A percentile compares a stretch with the other conserved stretches of the same genome.
Conservation (phyloP, 202 grass and related monocot species). For the Saccharum hybrid region DNA sequence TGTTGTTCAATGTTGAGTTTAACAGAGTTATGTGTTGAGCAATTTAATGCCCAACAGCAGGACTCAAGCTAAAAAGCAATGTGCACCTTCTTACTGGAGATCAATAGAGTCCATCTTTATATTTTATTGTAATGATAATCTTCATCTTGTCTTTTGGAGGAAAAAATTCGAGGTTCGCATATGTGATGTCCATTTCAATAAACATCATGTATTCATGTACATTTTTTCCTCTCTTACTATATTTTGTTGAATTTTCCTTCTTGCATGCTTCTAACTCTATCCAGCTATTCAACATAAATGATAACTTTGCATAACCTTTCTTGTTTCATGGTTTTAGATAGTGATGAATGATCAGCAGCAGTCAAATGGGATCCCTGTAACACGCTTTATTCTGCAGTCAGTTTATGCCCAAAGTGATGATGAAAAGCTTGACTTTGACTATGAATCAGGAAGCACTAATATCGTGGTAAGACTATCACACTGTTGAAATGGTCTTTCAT, state of each 20-base stretch:
- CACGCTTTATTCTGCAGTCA: slow-evolving; percentile 89
- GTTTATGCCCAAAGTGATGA: slow-evolving; percentile 92
- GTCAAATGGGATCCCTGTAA: slow-evolving; percentile 89
- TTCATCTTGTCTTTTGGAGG: slow-evolving; percentile 5
- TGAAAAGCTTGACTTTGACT: slow-evolving; percentile 98
- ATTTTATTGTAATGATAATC: not conserved
- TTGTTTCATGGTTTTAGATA: slow-evolving; percentile 63
- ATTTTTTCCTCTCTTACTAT: slow-evolving; percentile 8
- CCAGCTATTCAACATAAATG: slow-evolving; percentile 14
- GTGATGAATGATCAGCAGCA: slow-evolving; percentile 96
- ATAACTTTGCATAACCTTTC: slow-evolving; percentile 19
- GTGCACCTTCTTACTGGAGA: not conserved
- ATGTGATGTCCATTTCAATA: slow-evolving; percentile 1
- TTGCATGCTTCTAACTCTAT: slow-evolving; percentile 20
- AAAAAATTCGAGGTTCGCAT: not conserved
- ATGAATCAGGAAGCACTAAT: slow-evolving; percentile 96
- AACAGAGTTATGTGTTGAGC: not conserved
- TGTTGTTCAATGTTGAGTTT: slow-evolving; percentile 18
- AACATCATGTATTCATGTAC: not conserved
- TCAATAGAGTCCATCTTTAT: not conserved
- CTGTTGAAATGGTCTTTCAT: slow-evolving; percentile 25
- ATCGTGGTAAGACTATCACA: slow-evolving; percentile 63
- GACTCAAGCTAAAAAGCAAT: slow-evolving; percentile 10
- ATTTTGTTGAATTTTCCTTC: slow-evolving; percentile 22
- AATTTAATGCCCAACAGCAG: not conserved